Evolutionary conservation across 352 stramenopile genomes (phyloP), one percentile per base, ranked within the genome.

Genomic region (Phytophthora lateralis): DNA sequence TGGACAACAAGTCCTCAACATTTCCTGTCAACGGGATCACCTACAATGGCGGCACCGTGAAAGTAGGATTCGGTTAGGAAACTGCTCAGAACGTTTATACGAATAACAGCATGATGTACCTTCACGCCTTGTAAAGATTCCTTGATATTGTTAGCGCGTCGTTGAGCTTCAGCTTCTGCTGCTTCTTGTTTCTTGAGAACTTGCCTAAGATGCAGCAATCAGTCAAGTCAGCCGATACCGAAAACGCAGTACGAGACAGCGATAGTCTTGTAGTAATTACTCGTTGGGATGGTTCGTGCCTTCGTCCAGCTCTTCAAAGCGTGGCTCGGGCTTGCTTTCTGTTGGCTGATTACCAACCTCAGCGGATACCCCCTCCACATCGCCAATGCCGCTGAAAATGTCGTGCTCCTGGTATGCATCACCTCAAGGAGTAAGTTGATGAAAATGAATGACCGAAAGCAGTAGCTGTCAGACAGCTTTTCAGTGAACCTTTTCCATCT

Each of bases 361-460:
- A 49, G 0, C 17, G n/a, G 9, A 24, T 11, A 61, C 55, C 9
- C 63, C 57, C 34, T 75, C 69, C n/a, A 61, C 63, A 42, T 90
- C 75, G 32, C 87, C 76, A 39, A 95, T 90, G n/a, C 86, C 86
- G 29, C 86, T 95, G 72, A 92, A 95, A 53, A 95, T 85, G 17
- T 95, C 86, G 58, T 95, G 86, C 1, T 75, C 82, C 73, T 85
- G 41, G 26, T 17, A 38, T 8, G 9, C 30, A 60, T 20, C 11
- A 18, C 39, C 26, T 6, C 15, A 42, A 14, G 17, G 18, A 14
- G 8, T 54, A 29, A 51, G 27, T 48, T n/a, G 10, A 27, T 27
- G 11, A 15, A n/a, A 30, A 6, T 1, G 10, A 41, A 7, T 6
- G 6, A 20, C 26, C 3, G 21, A 24, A 24, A 24, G 21, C 21